Conservation (phyloP, 305 asterid species). For the Striga hermonthica region DNA sequence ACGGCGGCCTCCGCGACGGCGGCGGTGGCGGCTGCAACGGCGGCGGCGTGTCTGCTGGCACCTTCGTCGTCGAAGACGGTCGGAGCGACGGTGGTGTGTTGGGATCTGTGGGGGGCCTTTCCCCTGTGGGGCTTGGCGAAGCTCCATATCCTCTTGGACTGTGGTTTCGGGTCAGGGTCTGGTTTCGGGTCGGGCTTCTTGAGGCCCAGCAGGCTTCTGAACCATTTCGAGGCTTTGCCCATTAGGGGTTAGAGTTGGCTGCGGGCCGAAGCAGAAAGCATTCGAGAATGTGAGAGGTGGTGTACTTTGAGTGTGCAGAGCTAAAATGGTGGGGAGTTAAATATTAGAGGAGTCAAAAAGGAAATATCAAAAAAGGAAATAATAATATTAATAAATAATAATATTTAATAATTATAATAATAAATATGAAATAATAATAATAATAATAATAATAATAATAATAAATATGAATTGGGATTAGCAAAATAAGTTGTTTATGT, state of each 20-base stretch:
- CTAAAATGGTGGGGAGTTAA: slow-evolving; percentile 24
- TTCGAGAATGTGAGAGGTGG: slow-evolving; percentile 18
- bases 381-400: neutral
- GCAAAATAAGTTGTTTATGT: slow-evolving; percentile 2
- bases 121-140: slow-evolving; percentile 46
- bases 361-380: slow-evolving; percentile 24
- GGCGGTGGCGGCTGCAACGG: slow-evolving; percentile 60
- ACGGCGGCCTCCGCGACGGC: slow-evolving; percentile 69
- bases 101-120: slow-evolving; percentile 26
- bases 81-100: neutral
- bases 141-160: slow-evolving; percentile 59
- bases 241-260: slow-evolving; percentile 31
- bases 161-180: slow-evolving; percentile 19
- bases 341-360: slow-evolving; percentile 17
- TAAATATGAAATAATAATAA: no score
- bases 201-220: slow-evolving; percentile 45
- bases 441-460: no score
- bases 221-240: slow-evolving; percentile 80
- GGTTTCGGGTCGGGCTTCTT: slow-evolving; percentile 31
- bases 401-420: no score
- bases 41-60: slow-evolving; percentile 44
- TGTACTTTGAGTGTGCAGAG: neutral
- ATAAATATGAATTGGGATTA: slow-evolving; percentile 31
- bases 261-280: slow-evolving; percentile 15
- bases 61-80: slow-evolving; percentile 28